Percentiles rank a stretch among this genome's conserved stretches.
Conservation (phyloP, 176 grass and related monocot genomes). For the Juncus effusus region DNA sequence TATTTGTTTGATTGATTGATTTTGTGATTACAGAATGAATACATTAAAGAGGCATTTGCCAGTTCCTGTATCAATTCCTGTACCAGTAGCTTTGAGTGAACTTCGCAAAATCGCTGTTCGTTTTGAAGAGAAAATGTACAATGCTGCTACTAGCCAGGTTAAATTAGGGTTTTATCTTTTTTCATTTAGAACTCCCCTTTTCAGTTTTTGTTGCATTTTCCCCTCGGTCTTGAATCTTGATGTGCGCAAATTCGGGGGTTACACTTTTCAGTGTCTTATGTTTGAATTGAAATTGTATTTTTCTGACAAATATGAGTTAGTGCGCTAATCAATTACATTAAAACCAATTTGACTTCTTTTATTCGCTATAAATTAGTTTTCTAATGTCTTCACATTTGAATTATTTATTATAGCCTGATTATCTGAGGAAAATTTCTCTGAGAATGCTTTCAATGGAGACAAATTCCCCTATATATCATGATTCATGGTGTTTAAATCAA, state of each 20-base stretch:
- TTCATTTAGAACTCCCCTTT: no score
- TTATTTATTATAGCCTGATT: constrained; percentile 57
- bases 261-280: no score
- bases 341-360: no score
- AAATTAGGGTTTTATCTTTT: background rate
- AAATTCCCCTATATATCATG: constrained; percentile 28
- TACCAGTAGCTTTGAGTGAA: constrained; percentile 37
- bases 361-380: background rate
- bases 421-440: constrained; percentile 89
- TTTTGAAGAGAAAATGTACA: constrained; percentile 75
- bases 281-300: no score
- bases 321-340: no score
- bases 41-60: constrained; percentile 73
- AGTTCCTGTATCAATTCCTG: constrained; percentile 41
- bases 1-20: constrained; percentile 7
- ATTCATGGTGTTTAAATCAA: no score
- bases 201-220: no score
- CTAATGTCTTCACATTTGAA: constrained; percentile 7
- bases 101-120: constrained; percentile 59
- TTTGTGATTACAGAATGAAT: constrained; percentile 50
- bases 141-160: constrained; percentile 51
- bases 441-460: constrained; percentile 95
- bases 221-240: no score
- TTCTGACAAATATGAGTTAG: no score
- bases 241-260: no score